phyloP scores from a whole-genome alignment of 495 filamentous ascomycete species.

The Ascobolus immersus region DNA sequence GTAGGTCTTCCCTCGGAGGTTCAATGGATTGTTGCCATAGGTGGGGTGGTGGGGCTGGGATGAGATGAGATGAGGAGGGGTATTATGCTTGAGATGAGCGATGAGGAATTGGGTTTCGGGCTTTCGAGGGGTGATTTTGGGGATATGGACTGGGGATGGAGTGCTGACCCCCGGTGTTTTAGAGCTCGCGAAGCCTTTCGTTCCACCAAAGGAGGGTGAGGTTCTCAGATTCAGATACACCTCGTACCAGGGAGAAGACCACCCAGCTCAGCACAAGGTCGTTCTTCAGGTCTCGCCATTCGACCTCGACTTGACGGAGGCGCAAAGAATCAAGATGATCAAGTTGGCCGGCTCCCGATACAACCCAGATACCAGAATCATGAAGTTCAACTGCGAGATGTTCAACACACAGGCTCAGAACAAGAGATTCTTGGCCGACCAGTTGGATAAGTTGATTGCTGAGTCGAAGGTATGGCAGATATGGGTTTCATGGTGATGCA shows the following conservation, averaged over 20 bases:
- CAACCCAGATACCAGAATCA: conserved; percentile 60
- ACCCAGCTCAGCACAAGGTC: conserved; percentile 78
- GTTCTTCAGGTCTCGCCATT: conserved; percentile 60
- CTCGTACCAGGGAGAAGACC: conserved; percentile 81
- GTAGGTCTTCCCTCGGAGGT: conserved; percentile 25
- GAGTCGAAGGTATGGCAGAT: conserved; percentile 36
- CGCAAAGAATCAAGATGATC: conserved; percentile 53
- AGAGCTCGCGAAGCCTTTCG: conserved; percentile 67
- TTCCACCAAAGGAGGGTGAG: conserved; percentile 36
- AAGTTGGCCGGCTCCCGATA: conserved; percentile 75
- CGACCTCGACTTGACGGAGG: conserved; percentile 40
- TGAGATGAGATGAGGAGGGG: no score
- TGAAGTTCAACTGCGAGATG: conserved; percentile 78
- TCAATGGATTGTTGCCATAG: conserved; percentile 1
- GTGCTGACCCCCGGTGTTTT: conserved; percentile 12
- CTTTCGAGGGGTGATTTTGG: conserved; percentile 2
- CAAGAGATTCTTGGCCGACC: conserved; percentile 70
- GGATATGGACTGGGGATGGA: background rate
- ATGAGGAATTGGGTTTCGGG: no score
- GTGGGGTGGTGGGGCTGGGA: no score
- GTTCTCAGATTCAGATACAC: conserved; percentile 84
- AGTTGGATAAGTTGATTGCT: conserved; percentile 42
- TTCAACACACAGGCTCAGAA: conserved; percentile 78
- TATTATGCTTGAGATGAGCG: no score
- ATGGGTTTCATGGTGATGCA: background rate